Base-by-base conservation (phyloP, 2,329 filamentous ascomycete species). In the Colletotrichum filicis region DNA sequence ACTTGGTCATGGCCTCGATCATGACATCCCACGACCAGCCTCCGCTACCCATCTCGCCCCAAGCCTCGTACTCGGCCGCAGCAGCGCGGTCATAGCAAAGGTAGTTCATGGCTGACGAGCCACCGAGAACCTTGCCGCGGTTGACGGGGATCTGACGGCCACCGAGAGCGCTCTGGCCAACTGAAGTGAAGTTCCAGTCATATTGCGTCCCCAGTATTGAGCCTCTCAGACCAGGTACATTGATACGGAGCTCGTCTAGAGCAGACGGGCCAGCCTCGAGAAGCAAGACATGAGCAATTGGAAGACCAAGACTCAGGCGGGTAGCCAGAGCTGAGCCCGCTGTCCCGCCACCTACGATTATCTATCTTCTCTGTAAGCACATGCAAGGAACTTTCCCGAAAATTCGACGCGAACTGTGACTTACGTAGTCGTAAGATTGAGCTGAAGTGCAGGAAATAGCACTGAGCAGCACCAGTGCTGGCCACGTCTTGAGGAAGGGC, bases 111-210 rank as follows among this genome's bases (percentile, higher is more conserved):
- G 85, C 82, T 11, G 80, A 85, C 16, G 83, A 85, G 11, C 87
- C 87, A 5, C 87, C 87, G 0, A 89, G 80, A 0, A 87, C 84
- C 63, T 85, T 85, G 42, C 85, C 87, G 6, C 86, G 82, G 28
- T 83, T 83, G 57, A 87, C 84, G 4, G 77, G 70, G 14, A 87
- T 83, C 3, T 80, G 75, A 1, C 85, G 82, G 16, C 81, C 80
- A 19, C 82, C 81, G 5, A 86, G 81, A n/a, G 77, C 75, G 1
- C 78, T 63, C 64, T 87, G 85, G 0, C 83, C 78, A 8, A 81
- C 77, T 0, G 86, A 85, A 4, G 83, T 82, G 76, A 87, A 87
- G 74, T 83, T 84, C 80, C 86, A 85, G 74, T 87, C 81, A 64
- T 79, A 79, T 2, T 63, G 57, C 2, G 78, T 74, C 1, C 76